A percentile compares a stretch with the other conserved stretches of the same genome.
Evolutionary conservation across 2,329 filamentous ascomycete genomes (phyloP).

Genomic region (Triangularia verruculosa): DNA sequence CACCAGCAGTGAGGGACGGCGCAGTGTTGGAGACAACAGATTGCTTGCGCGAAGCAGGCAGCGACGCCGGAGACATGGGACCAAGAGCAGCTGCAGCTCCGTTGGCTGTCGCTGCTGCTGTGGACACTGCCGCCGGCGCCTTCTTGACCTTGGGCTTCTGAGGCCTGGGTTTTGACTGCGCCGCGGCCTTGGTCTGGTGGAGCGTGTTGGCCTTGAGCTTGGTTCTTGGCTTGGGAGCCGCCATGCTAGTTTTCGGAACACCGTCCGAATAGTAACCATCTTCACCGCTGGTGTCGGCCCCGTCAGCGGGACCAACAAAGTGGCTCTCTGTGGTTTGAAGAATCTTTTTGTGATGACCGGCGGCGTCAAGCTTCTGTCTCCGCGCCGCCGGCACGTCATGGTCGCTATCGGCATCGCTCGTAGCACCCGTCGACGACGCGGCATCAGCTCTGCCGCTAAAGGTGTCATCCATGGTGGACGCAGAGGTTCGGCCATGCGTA

Average conservation of each 20-base stretch:
- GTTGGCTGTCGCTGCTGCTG: slow-evolving; percentile 49
- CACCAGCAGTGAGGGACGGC: slow-evolving; percentile 57
- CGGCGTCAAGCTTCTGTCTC: slow-evolving; percentile 53
- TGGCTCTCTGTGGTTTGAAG: slow-evolving; percentile 53
- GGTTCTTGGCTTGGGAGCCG: slow-evolving; percentile 41
- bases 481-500: slow-evolving; percentile 87
- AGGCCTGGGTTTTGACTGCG: slow-evolving; percentile 39
- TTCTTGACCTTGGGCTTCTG: slow-evolving; percentile 56
- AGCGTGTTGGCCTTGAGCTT: slow-evolving; percentile 35
- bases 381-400: slow-evolving; percentile 58
- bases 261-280: slow-evolving; percentile 53
- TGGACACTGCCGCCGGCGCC: slow-evolving; percentile 32
- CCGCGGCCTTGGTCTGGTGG: slow-evolving; percentile 41
- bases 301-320: slow-evolving; percentile 44
- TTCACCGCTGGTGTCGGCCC: slow-evolving; percentile 53
- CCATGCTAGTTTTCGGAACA: slow-evolving; percentile 37
- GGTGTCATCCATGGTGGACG: slow-evolving; percentile 88
- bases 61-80: slow-evolving; percentile 62
- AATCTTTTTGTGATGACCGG: slow-evolving; percentile 44
- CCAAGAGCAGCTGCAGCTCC: slow-evolving; percentile 44
- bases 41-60: slow-evolving; percentile 72
- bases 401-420: slow-evolving; percentile 72
- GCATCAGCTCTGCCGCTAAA: slow-evolving; percentile 86
- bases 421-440: slow-evolving; percentile 80
- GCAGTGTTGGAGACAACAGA: slow-evolving; percentile 61